Conservation (phyloP, 1,284 basidiomycete genomes). For the Clitocybe nebularis region DNA sequence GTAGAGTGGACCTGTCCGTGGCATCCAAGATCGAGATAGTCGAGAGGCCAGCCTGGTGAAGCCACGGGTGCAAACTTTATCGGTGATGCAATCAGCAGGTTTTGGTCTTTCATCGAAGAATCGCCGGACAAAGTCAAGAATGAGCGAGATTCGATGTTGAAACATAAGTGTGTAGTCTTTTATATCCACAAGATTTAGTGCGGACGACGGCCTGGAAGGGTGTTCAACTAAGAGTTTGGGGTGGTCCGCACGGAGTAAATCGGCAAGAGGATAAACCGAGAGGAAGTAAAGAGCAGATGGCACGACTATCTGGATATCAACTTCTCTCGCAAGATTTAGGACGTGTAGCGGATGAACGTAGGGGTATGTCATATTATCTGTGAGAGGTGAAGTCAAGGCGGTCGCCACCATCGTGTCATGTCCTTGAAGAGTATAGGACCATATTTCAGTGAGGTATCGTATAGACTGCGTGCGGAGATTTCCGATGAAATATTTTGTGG, state of each 20-base stretch:
- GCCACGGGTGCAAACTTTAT: constrained; percentile 34
- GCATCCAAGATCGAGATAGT: constrained; percentile 47
- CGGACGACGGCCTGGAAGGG: constrained; percentile 46
- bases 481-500: constrained; percentile 55
- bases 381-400: constrained; percentile 39
- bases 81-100: constrained; percentile 22
- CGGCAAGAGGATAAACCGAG: constrained; percentile 49
- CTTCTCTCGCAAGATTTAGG: constrained; percentile 53
- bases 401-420: constrained; percentile 54
- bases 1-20: constrained; percentile 50
- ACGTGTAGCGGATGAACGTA: constrained; percentile 59
- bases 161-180: constrained; percentile 54
- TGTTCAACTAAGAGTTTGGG: constrained; percentile 49
- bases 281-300: constrained; percentile 58
- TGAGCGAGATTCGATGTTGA: constrained; percentile 47
- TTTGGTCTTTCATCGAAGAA: constrained; percentile 33
- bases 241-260: constrained; percentile 47
- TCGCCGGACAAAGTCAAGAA: constrained; percentile 47
- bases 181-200: constrained; percentile 39
- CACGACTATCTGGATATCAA: constrained; percentile 43
- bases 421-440: constrained; percentile 49
- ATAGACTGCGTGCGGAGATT: constrained; percentile 48
- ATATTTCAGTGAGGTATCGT: constrained; percentile 44
- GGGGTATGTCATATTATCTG: constrained; percentile 48
- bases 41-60: constrained; percentile 41